A percentile compares a stretch with the other conserved stretches of the same genome.
Evolutionary conservation across 306 rosid genomes (phyloP).

Genomic region (Ochetophila trinervis): DNA sequence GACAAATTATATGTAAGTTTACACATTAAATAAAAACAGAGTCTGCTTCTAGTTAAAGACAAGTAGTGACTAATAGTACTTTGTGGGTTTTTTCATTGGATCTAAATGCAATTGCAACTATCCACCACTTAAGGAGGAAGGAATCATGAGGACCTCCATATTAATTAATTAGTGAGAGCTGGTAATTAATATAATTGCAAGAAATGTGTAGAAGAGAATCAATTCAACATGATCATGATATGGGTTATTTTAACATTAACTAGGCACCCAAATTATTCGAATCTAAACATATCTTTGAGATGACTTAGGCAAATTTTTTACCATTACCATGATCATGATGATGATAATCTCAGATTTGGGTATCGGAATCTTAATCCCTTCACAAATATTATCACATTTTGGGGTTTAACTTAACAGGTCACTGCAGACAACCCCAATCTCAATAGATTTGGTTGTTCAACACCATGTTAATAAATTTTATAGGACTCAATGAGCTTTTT

Average conservation of each 20-base stretch:
- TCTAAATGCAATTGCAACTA: too few relatives aligned
- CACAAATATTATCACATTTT: conserved; percentile 11
- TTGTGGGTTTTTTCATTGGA: too few relatives aligned
- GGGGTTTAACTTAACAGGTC: conserved; percentile 11
- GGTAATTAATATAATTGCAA: too few relatives aligned
- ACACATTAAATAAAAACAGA: too few relatives aligned
- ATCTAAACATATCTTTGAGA: conserved; percentile 20
- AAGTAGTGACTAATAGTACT: too few relatives aligned
- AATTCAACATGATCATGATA: background rate
- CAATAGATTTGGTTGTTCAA: conserved; percentile 24
- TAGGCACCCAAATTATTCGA: background rate
- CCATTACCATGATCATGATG: background rate
- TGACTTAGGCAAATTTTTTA: conserved; percentile 17
- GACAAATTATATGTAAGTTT: background rate
- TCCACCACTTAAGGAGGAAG: too few relatives aligned
- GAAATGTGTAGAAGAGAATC: background rate
- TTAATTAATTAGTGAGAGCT: too few relatives aligned
- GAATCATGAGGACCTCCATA: too few relatives aligned
- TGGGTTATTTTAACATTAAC: conserved; percentile 17
- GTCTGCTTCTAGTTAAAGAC: conserved; percentile 1
- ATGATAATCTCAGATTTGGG: conserved; percentile 5
- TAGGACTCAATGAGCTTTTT: too few relatives aligned
- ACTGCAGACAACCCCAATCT: conserved; percentile 36
- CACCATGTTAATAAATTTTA: too few relatives aligned
- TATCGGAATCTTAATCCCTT: conserved; percentile 17